A percentile compares a stretch with the other conserved stretches of the same genome.
phyloP scores from a whole-genome alignment of 306 rosid species.

The Heteromeles arbutifolia region DNA sequence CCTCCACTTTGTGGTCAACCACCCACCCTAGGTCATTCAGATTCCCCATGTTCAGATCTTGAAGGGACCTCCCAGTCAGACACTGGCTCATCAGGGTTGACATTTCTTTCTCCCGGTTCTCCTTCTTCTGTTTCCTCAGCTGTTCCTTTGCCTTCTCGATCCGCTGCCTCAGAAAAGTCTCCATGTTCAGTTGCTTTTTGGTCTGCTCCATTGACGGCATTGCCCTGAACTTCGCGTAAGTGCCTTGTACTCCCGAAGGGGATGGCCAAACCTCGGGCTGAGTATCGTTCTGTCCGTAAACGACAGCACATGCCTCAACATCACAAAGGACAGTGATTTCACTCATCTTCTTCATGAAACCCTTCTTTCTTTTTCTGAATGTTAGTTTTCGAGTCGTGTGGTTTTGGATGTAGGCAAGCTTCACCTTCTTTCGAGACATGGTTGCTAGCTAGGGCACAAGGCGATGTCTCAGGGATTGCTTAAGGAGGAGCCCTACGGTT shows the following conservation, averaged over 20 bases:
- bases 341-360: background rate
- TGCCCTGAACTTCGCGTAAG: slow-evolving; percentile 7
- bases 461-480: background rate
- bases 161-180: slow-evolving; percentile 24
- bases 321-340: slow-evolving; percentile 1
- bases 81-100: slow-evolving; percentile 13
- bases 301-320: slow-evolving; percentile 41
- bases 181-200: slow-evolving; percentile 37
- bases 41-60: slow-evolving; percentile 5
- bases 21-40: slow-evolving; percentile 24
- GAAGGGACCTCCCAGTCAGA: slow-evolving; percentile 2
- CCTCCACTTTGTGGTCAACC: slow-evolving; percentile 20
- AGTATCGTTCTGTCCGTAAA: slow-evolving; percentile 24
- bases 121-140: slow-evolving; percentile 18
- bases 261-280: slow-evolving; percentile 34
- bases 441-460: background rate
- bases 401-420: background rate
- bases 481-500: too few relatives aligned
- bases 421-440: background rate
- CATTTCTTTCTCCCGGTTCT: slow-evolving; percentile 29
- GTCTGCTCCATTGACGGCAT: slow-evolving; percentile 29
- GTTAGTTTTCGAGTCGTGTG: background rate
- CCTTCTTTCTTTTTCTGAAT: background rate
- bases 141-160: slow-evolving; percentile 23
- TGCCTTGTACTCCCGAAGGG: background rate